phyloP scores from a whole-genome alignment of 2,329 filamentous ascomycete genomes.

The Penicillium italicum region DNA sequence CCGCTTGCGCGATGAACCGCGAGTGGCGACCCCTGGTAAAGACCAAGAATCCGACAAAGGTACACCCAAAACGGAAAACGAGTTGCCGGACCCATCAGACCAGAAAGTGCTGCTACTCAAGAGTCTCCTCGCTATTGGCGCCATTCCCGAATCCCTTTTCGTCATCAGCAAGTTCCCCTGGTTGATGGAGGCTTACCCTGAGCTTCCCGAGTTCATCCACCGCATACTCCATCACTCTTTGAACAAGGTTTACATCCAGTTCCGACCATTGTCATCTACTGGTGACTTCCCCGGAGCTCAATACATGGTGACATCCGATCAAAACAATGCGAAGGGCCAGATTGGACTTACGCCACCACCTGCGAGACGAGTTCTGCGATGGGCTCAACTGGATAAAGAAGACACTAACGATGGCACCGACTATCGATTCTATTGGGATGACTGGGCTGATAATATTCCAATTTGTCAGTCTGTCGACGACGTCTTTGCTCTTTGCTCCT shows the following conservation, averaged over 20 bases:
- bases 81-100: conserved; percentile 70
- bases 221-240: conserved; percentile 81
- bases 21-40: conserved; percentile 52
- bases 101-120: conserved; percentile 84
- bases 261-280: conserved; percentile 47
- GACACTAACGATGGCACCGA: conserved; percentile 70
- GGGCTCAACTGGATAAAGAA: conserved; percentile 76
- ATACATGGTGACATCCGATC: conserved; percentile 57
- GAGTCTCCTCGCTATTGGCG: conserved; percentile 83
- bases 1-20: conserved; percentile 51
- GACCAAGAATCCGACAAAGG: conserved; percentile 50
- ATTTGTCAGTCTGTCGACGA: conserved; percentile 88
- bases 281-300: conserved; percentile 47
- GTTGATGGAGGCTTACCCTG: conserved; percentile 79
- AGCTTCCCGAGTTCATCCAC: conserved; percentile 76
- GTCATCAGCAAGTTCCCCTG: conserved; percentile 90
- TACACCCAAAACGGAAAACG: conserved; percentile 41
- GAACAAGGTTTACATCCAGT: conserved; percentile 64
- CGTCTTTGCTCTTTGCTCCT: conserved; percentile 79
- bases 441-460: conserved; percentile 92
- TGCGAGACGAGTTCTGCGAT: conserved; percentile 68
- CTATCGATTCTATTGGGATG: conserved; percentile 95
- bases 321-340: conserved; percentile 65
- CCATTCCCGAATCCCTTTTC: conserved; percentile 87
- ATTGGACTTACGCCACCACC: conserved; percentile 59